Base-by-base conservation (phyloP, 2,329 filamentous ascomycete genomes). In the Fusarium sp. region DNA sequence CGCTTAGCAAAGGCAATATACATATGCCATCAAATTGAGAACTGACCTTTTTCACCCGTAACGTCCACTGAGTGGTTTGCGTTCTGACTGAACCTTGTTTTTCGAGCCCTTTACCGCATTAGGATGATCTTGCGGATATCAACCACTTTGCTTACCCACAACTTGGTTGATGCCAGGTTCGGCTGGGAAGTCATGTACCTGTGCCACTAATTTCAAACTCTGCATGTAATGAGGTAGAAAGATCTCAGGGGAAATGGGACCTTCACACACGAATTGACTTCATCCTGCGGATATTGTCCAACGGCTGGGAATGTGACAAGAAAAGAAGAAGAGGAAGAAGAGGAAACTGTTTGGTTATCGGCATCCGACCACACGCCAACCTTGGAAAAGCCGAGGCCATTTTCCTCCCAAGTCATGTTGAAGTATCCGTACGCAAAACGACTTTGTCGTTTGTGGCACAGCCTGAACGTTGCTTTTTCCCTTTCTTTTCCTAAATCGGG, bases 11-110 rank as follows among this genome's bases (percentile, higher is more conserved):
- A 32, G 16, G 16, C 10, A 18, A 18, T 18, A 37, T 37, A 37
- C 43, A 54, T 64, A 63, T 53, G 34, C 41, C 23, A 41, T 45
- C 42, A 55, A 68, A 55, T 60, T 50, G 55, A 58, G 58, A 67
- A 69, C 66, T 61, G 49, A 63, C 43, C 49, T 54, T 50, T 28
- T 28, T 46, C 42, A 51, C 46, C 14, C 46, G 54, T 21, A 48
- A 49, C 42, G 57, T 40, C 37, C 47, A 62, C 37, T 63, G 57
- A 55, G 51, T 59, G 67, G 54, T 54, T 56, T 68, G 23, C 50
- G 50, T 63, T 60, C 60, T 57, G 63, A 32, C 68, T 71, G 68
- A 71, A 70, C 68, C 63, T 70, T 70, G 68, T 68, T 68, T 66
- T 55, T 30, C 40, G 40, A 55, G 43, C 48, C 49, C 48, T 49